Evolutionary conservation across 2,329 filamentous ascomycete species (phyloP).

Genomic region (Phoma herbarum): DNA sequence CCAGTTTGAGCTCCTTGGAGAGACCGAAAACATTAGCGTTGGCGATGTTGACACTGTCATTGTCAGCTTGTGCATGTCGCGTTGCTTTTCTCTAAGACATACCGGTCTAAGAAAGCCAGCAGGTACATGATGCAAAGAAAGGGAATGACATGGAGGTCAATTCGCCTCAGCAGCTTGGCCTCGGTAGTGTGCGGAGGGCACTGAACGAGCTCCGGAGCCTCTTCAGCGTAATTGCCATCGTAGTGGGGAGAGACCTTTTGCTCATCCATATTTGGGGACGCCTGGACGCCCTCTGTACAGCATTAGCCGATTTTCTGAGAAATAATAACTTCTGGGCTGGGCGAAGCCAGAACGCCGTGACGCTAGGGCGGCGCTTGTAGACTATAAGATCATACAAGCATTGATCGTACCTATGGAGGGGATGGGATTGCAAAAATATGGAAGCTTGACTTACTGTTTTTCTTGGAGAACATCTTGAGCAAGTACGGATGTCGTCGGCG

Average conservation of each 20-base stretch:
- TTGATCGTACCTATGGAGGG: neutral
- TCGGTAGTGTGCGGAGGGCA: constrained; percentile 62
- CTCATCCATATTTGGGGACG: constrained; percentile 29
- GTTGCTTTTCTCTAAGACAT: neutral
- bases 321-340: neutral
- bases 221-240: constrained; percentile 49
- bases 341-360: neutral
- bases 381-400: constrained; percentile 17
- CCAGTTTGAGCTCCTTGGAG: constrained; percentile 56
- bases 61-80: neutral
- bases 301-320: constrained; percentile 20
- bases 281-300: constrained; percentile 25
- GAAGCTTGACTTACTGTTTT: constrained; percentile 42
- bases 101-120: constrained; percentile 59
- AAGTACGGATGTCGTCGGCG: constrained; percentile 11
- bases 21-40: constrained; percentile 64
- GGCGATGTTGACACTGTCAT: constrained; percentile 59
- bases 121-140: constrained; percentile 62
- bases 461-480: constrained; percentile 42
- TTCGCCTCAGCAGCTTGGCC: constrained; percentile 54
- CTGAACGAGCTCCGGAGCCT: constrained; percentile 48
- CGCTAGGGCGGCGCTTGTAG: constrained; percentile 17
- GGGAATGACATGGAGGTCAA: constrained; percentile 60
- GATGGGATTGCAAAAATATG: neutral
- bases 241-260: constrained; percentile 34